phyloP scores from a whole-genome alignment of 768 basidiomycete genomes.

The Mycena filopes region DNA sequence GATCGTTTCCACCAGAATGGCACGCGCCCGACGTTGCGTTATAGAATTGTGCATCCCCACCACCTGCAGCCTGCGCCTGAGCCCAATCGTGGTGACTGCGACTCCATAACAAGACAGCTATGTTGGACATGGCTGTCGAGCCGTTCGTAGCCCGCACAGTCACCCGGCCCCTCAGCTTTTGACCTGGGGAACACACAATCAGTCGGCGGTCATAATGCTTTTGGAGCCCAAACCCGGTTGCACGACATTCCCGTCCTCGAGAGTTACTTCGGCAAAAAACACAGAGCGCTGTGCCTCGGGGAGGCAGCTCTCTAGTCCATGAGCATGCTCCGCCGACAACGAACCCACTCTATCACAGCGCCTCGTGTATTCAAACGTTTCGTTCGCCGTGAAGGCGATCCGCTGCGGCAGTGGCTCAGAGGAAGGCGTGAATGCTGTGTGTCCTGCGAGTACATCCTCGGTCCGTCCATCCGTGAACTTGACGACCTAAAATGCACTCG shows the following conservation, averaged over 20 bases:
- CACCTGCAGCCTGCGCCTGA: not conserved
- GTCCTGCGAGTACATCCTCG: slow-evolving; percentile 11
- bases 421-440: slow-evolving; percentile 19
- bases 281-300: slow-evolving; percentile 3
- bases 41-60: not conserved
- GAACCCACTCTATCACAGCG: not conserved
- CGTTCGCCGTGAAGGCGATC: slow-evolving; percentile 9
- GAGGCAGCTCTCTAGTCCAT: slow-evolving; percentile 9
- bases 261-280: slow-evolving; percentile 15
- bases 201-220: not conserved
- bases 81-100: not conserved
- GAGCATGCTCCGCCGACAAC: not conserved
- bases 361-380: not conserved
- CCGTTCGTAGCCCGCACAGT: not conserved
- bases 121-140: not conserved
- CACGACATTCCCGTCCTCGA: slow-evolving; percentile 14
- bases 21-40: not conserved
- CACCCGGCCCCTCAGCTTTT: not conserved
- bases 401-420: not conserved
- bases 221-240: not conserved
- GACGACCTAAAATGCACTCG: slow-evolving; percentile 7
- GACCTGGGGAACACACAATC: not conserved
- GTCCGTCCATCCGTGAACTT: slow-evolving; percentile 15
- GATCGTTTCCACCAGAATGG: not conserved
- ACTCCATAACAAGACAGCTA: not conserved